Evolutionary conservation across 148 eudicot genomes (phyloP).

Genomic region (Limonium bicolor): DNA sequence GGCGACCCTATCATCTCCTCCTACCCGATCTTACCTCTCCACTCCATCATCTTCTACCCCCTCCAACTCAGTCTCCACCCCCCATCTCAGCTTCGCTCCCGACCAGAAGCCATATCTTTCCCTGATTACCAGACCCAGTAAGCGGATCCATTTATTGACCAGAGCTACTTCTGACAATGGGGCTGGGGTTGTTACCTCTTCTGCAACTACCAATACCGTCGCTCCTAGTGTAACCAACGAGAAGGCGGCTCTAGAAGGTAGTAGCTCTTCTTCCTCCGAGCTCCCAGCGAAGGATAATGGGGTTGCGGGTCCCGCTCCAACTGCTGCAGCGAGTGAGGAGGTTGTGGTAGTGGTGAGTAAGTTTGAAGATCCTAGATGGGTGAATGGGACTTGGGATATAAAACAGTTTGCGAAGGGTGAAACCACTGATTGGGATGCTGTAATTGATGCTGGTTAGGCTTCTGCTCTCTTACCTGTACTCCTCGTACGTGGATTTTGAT

Average conservation of each 20-base stretch:
- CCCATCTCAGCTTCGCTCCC: no score
- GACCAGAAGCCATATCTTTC: conserved; percentile 1
- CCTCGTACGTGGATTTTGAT: no score
- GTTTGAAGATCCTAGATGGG: conserved; percentile 42
- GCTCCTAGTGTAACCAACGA: no score
- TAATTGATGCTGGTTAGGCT: conserved; percentile 59
- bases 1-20: conserved; percentile 4
- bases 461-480: no score
- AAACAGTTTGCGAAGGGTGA: conserved; percentile 41
- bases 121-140: not conserved
- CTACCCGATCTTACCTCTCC: not conserved
- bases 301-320: not conserved
- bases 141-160: not conserved
- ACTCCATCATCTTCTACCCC: not conserved
- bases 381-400: conserved; percentile 57
- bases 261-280: not conserved
- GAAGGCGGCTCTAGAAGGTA: conserved; percentile 1
- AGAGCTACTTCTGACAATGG: conserved; percentile 1
- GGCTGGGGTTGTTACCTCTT: conserved; percentile 1
- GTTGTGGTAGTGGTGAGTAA: no score
- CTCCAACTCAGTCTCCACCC: not conserved
- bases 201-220: not conserved
- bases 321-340: no score
- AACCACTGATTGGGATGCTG: conserved; percentile 49
- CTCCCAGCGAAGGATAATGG: no score